These are phyloP conservation scores for Pisolithus tinctorius DNA, from an alignment of 768 basidiomycete genomes.

Conservation along the genomic window DNA sequence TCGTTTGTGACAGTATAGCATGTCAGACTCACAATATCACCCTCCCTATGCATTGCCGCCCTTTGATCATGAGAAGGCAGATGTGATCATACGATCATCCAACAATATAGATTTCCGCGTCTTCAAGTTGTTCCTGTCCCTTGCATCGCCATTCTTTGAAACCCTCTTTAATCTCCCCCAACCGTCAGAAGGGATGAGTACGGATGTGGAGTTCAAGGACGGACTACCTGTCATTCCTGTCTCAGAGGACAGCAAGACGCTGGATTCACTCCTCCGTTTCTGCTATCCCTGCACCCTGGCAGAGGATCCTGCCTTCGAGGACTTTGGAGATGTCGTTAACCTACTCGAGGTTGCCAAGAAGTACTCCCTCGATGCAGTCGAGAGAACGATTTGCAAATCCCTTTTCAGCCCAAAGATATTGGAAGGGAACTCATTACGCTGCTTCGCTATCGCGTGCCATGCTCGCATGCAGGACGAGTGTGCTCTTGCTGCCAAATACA, in stretches of 20 bases:
- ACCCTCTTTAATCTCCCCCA: slow-evolving; percentile 26
- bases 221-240: slow-evolving; percentile 13
- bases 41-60: slow-evolving; percentile 10
- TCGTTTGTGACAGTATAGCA: too few relatives aligned
- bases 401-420: slow-evolving; percentile 13
- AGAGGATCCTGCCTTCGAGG: slow-evolving; percentile 14
- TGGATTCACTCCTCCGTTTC: too few relatives aligned
- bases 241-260: too few relatives aligned
- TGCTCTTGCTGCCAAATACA: slow-evolving; percentile 20
- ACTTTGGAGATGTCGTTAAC: slow-evolving; percentile 2
- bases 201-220: slow-evolving; percentile 10
- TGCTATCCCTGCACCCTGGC: slow-evolving; percentile 1
- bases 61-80: slow-evolving; percentile 14
- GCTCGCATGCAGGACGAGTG: slow-evolving; percentile 18
- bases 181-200: slow-evolving; percentile 1
- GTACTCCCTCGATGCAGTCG: slow-evolving; percentile 11
- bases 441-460: slow-evolving; percentile 26
- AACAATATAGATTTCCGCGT: slow-evolving; percentile 26
- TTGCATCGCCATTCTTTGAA: slow-evolving; percentile 30
- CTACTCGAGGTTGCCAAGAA: slow-evolving; percentile 12
- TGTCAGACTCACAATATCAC: too few relatives aligned
- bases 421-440: slow-evolving; percentile 18
- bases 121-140: slow-evolving; percentile 27
- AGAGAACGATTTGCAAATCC: slow-evolving; percentile 13
- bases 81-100: slow-evolving; percentile 20